Percentiles rank a stretch among this genome's conserved stretches.
phyloP scores from a whole-genome alignment of 768 basidiomycete species.

The Daedalea quercina region DNA sequence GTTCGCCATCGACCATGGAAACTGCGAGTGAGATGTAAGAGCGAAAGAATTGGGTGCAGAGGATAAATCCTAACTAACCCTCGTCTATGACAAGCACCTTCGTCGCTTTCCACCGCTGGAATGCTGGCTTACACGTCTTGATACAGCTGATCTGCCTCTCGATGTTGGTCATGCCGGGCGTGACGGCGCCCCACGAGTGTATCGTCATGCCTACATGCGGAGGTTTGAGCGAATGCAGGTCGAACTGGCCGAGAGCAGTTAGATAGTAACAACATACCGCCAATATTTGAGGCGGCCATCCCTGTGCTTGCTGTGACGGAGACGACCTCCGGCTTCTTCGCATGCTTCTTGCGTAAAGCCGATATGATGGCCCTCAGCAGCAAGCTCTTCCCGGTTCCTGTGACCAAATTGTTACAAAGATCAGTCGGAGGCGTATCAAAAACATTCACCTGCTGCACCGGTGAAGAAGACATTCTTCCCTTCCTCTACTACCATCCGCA shows the following conservation, averaged over 20 bases:
- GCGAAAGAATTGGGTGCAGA: too few relatives aligned
- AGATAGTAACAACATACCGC: conserved; percentile 29
- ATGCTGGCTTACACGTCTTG: conserved; percentile 45
- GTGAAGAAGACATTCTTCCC: conserved; percentile 62
- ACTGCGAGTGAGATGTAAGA: conserved; percentile 28
- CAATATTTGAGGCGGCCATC: conserved; percentile 67
- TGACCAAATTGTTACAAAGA: background rate
- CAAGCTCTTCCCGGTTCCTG: conserved; percentile 62
- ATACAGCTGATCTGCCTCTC: conserved; percentile 45
- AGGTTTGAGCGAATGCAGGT: background rate
- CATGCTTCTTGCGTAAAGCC: conserved; percentile 40
- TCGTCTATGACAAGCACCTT: conserved; percentile 63
- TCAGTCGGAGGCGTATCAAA: background rate
- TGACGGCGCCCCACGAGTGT: conserved; percentile 57
- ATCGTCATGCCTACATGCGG: conserved; percentile 43
- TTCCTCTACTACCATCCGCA: conserved; percentile 47
- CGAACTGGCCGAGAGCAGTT: conserved; percentile 4
- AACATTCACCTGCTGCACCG: conserved; percentile 51
- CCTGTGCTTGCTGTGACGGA: conserved; percentile 57
- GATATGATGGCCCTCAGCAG: conserved; percentile 51
- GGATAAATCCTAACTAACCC: conserved; percentile 28
- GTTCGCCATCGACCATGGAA: conserved; percentile 62
- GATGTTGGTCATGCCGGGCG: conserved; percentile 39
- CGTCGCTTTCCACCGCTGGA: conserved; percentile 49
- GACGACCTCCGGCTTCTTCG: conserved; percentile 35